These are phyloP conservation scores for Hygrocybe coccinea DNA, from an alignment of 768 basidiomycete species.

Conservation along the genomic window DNA sequence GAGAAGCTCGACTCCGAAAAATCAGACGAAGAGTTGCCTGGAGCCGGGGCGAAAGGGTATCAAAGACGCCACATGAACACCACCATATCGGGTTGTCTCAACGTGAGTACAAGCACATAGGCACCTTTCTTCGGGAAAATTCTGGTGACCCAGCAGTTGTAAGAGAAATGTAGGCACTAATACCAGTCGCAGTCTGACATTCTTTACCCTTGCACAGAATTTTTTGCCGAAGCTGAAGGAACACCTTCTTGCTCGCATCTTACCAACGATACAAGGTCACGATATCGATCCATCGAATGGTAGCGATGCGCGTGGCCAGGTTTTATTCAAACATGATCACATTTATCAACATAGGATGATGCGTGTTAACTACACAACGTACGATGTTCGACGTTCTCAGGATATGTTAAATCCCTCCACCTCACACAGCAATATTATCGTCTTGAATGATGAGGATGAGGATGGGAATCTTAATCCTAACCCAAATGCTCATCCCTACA, in stretches of 20 bases:
- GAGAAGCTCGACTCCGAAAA: constrained; percentile 10
- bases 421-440: neutral
- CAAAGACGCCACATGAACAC: constrained; percentile 8
- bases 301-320: too few relatives aligned
- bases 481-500: constrained; percentile 9
- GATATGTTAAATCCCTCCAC: constrained; percentile 32
- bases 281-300: too few relatives aligned
- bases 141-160: constrained; percentile 2
- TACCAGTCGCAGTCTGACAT: too few relatives aligned
- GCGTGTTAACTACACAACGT: constrained; percentile 39
- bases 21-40: too few relatives aligned
- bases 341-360: constrained; percentile 21
- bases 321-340: constrained; percentile 14
- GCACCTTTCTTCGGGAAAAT: neutral
- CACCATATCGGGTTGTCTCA: constrained; percentile 19
- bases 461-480: too few relatives aligned
- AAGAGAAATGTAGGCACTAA: too few relatives aligned
- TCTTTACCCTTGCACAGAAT: constrained; percentile 13
- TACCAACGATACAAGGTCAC: too few relatives aligned
- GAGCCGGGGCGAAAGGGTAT: too few relatives aligned
- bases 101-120: neutral
- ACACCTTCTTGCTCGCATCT: constrained; percentile 23
- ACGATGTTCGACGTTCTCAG: constrained; percentile 34
- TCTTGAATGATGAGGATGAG: neutral
- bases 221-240: constrained; percentile 25